Percentiles rank a stretch among this genome's conserved stretches.
phyloP scores from a whole-genome alignment of 352 stramenopile genomes.

The Aphanomyces invadans region DNA sequence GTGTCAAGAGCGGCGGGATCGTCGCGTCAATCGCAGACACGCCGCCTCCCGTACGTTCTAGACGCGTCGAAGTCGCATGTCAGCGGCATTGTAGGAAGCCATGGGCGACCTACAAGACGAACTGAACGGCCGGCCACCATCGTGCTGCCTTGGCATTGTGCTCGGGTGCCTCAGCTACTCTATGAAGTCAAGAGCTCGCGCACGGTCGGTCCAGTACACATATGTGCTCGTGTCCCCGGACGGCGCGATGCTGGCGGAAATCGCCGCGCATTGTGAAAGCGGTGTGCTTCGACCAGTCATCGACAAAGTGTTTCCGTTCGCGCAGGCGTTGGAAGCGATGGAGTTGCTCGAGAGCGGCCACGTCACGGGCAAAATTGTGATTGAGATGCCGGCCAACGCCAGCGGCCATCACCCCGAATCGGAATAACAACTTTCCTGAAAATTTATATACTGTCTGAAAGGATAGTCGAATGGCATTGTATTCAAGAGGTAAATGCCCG shows the following conservation, averaged over 20 bases:
- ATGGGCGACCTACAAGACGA: constrained; percentile 31
- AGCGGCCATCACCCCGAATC: constrained; percentile 1
- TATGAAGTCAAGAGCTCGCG: constrained; percentile 41
- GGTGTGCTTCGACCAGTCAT: constrained; percentile 44
- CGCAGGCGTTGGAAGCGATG: constrained; percentile 50
- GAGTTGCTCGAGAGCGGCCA: constrained; percentile 58
- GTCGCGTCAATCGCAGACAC: constrained; percentile 59
- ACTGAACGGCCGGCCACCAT: constrained; percentile 38
- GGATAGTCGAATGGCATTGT: too few species aligned
- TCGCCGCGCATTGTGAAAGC: constrained; percentile 40
- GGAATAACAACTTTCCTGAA: not conserved
- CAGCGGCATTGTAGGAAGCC: too few species aligned
- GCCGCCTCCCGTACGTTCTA: constrained; percentile 27
- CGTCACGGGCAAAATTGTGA: constrained; percentile 55
- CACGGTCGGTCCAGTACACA: constrained; percentile 46
- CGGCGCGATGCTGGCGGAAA: constrained; percentile 41
- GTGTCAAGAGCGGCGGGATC: constrained; percentile 40
- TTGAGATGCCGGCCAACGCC: constrained; percentile 35
- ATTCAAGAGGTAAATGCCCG: too few species aligned
- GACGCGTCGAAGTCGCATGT: too few species aligned
- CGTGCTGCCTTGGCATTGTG: constrained; percentile 38
- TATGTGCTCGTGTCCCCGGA: constrained; percentile 43
- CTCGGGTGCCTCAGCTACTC: constrained; percentile 58
- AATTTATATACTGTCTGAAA: not conserved
- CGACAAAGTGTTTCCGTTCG: constrained; percentile 58